Evolutionary conservation across 1,284 basidiomycete genomes (phyloP), one percentile per base, ranked within the genome.

Genomic region (Heterobasidion parviporum): DNA sequence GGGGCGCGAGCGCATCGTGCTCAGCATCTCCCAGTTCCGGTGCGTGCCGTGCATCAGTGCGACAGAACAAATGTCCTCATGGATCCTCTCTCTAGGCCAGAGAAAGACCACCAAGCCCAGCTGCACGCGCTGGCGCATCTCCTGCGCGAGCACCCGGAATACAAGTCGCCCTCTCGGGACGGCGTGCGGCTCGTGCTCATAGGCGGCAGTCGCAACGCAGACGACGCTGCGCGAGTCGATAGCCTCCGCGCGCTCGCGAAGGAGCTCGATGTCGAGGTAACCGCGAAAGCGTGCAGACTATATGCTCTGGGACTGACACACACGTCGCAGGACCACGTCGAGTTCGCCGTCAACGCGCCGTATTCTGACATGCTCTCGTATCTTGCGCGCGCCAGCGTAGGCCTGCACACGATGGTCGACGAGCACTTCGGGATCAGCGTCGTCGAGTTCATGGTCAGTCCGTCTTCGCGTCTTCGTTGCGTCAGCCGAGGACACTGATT

Each of bases 391-490:
- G 86, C 94, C 0, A 90, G 86, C 57, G 79, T 98, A 5, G 96
- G 97, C 0, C 68, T 98, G 26, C 96, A 92, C 66, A 98, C 96
- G 4, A 99, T 99, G 96, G 83, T 95, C 1, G 95, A 99, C 67
- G 97, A 99, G 70, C 96, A 99, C 68, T 99, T 99, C 63, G 97
- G 97, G 1, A 99, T 99, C 68, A 97, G 95, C 64, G 81, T 99
- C 16, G 96, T 99, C 8, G 96, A 99, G 69, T 96, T 92, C 64
- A 96, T 98, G 95, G 94, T 90, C 54, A 56, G 82, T 38, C 44
- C 6, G 46, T 54, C 50, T 48, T 48, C 34, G 33, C 26, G 63
- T 54, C 6, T 26, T 20, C 52, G 26, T 57, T 14, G 49, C 60
- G 14, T 16, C 45, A 45, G 53, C 52, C 18, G 52, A 45, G 51